Base-by-base conservation (phyloP, 1,139 yeast species). In the Pichiaceae sp. region DNA sequence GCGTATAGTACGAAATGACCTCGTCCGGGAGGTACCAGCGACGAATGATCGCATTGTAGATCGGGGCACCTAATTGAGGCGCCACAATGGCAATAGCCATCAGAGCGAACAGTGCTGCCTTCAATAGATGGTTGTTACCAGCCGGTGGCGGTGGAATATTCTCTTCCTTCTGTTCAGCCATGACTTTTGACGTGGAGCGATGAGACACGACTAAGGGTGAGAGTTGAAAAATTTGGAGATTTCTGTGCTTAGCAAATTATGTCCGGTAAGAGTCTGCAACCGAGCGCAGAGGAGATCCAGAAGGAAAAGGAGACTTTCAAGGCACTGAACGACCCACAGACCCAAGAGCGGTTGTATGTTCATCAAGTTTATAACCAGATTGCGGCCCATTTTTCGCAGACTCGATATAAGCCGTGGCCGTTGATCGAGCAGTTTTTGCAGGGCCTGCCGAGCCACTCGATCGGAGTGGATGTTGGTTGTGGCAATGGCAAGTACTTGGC, bases 401-500 rank as follows among this genome's bases (percentile, higher is more conserved):
- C 98, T 0, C 64, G 98, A 30, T 91, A 87, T 60, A 89, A 85
- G 63, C 97, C 97, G 20, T 91, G 98, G 98, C 98, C 98, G 4
- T 78, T 87, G 14, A 98, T 93, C 15, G 85, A 83, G 38, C 61
- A 67, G 43, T 91, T 82, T 53, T 62, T 91, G 34, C 55, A 50
- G 17, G 49, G 44, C 5, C 59, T 63, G 37, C 38, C 48, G 3
- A 60, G 60, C 28, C 59, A 63, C 40, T 53, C 69, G 1, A 33
- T 73, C 3, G 80, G 80, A 3, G 52, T 73, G 23, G 93, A 83
- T 56, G 84, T 91, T 15, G 98, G 98, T 0, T 91, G 97, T 57
- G 98, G 98, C 3, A 91, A 93, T 54, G 98, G 98, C 9, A 91
- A 91, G 53, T 91, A 93, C 53, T 59, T 91, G 38, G 72, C 72